These are phyloP conservation scores for Hura crepitans DNA, from an alignment of 441 rosid species.

Conservation along the genomic window DNA sequence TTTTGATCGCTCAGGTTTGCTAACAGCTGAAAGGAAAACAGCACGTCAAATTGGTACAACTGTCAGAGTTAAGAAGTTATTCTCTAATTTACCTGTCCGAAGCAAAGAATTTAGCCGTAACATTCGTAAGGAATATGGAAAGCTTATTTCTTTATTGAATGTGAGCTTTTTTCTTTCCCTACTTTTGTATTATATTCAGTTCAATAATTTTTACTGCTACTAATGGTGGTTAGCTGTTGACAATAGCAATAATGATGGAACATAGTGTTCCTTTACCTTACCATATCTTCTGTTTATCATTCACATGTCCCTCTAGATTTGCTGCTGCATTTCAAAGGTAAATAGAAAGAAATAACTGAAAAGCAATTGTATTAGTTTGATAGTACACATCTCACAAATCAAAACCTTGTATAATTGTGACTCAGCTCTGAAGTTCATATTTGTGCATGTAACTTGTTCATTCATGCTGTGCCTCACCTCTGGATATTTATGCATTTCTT, in stretches of 20 bases:
- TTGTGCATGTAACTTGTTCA: neutral
- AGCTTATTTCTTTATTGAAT: conserved; percentile 72
- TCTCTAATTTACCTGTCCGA: conserved; percentile 85
- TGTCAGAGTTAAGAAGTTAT: conserved; percentile 74
- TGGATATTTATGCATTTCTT: neutral
- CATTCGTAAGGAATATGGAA: conserved; percentile 90
- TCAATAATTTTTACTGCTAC: neutral
- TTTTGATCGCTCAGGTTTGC: conserved; percentile 74
- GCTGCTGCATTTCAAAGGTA: neutral
- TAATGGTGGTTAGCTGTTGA: neutral
- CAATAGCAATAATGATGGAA: neutral
- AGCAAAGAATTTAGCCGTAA: conserved; percentile 90
- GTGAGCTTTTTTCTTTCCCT: conserved; percentile 39
- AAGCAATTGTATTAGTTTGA: neutral
- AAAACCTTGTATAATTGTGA: neutral
- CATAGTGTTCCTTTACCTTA: neutral
- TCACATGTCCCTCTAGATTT: neutral
- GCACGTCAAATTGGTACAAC: conserved; percentile 93
- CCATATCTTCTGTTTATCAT: neutral
- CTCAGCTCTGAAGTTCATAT: neutral
- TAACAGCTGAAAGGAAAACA: conserved; percentile 59
- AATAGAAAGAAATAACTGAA: neutral
- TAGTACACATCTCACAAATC: neutral
- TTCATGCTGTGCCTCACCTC: neutral
- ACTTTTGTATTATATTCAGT: neutral